Evolutionary conservation across 2,329 filamentous ascomycete genomes (phyloP), one percentile per base, ranked within the genome.

Genomic region (Magnaporthiopsis incrustans): DNA sequence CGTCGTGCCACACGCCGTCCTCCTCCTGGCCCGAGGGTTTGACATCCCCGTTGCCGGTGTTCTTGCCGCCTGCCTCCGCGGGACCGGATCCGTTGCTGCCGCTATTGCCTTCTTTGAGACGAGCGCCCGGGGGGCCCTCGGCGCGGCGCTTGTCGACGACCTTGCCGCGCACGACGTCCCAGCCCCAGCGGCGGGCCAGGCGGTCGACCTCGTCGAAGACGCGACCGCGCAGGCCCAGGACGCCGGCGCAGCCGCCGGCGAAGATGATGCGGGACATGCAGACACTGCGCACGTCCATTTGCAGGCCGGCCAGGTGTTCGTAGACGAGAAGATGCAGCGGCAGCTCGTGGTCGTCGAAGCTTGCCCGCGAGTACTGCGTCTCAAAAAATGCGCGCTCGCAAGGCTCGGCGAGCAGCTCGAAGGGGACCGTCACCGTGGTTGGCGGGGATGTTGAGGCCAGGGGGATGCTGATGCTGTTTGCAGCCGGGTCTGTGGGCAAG

Each of bases 181-280:
- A 98, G 8, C 91, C 90, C 67, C 87, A 80, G 59, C 82, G 78
- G 22, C 86, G 79, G 6, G 95, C 81, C 0, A 97, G 77, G 1
- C 78, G 76, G 4, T 83, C 82, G 1, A 98, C 77, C 70, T 98
- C 93, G 64, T 89, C 84, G 38, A 97, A 76, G 53, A 97, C 82
- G 32, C 94, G 86, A 30, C 83, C 81, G 68, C 91, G 92, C 32
- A 99, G 77, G 1, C 95, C 95, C 0, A 93, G 83, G 11, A 97
- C 86, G 32, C 84, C 84, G 7, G 92, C 87, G 60, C 89, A 89
- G 2, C 92, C 92, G 38, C 95, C 95, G 0, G 89, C 89, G 71
- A 99, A 90, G 22, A 97, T 80, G 59, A 98, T 90, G 56, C 94
- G 89, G 1, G 92, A 88, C 87, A 97, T 95, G 74, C 94, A 97